phyloP scores from a whole-genome alignment of 495 filamentous ascomycete species.

The Pyrenopolyporus hunteri region DNA sequence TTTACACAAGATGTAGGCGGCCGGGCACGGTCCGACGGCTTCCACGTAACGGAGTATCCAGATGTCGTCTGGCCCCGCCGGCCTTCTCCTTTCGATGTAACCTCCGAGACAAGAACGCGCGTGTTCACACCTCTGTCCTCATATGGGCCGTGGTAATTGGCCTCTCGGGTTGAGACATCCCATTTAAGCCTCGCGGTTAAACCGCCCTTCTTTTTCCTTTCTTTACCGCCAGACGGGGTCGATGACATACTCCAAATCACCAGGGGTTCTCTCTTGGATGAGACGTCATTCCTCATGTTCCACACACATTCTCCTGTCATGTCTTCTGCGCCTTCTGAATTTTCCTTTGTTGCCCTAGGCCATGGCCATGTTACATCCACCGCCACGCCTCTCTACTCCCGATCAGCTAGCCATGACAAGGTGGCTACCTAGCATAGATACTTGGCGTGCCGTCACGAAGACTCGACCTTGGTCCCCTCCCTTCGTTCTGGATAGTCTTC shows the following conservation, averaged over 20 bases:
- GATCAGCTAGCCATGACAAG: conserved; percentile 7
- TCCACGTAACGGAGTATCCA: neutral
- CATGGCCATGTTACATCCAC: conserved; percentile 1
- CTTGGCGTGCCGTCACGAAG: conserved; percentile 2
- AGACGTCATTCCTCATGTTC: conserved; percentile 36
- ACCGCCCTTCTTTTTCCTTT: conserved; percentile 4
- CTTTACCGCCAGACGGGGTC: conserved; percentile 16
- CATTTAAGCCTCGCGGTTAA: conserved; percentile 7
- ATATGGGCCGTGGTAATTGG: conserved; percentile 9
- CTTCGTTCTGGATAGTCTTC: neutral
- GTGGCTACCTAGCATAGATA: conserved; percentile 6
- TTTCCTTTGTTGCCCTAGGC: conserved; percentile 11
- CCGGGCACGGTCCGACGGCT: conserved; percentile 29
- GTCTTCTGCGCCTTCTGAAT: neutral
- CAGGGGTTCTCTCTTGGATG: conserved; percentile 14
- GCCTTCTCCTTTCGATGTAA: conserved; percentile 24
- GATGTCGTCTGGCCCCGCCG: conserved; percentile 7
- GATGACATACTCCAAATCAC: conserved; percentile 14
- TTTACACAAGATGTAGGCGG: conserved; percentile 15
- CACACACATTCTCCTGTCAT: conserved; percentile 3
- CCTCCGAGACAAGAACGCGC: conserved; percentile 37
- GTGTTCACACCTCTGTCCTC: conserved; percentile 13
- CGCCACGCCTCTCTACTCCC: neutral
- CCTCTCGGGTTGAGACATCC: conserved; percentile 18
- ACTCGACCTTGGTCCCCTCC: neutral